Evolutionary conservation across 1,284 basidiomycete genomes (phyloP).

Genomic region (Sporisorium exsertum): DNA sequence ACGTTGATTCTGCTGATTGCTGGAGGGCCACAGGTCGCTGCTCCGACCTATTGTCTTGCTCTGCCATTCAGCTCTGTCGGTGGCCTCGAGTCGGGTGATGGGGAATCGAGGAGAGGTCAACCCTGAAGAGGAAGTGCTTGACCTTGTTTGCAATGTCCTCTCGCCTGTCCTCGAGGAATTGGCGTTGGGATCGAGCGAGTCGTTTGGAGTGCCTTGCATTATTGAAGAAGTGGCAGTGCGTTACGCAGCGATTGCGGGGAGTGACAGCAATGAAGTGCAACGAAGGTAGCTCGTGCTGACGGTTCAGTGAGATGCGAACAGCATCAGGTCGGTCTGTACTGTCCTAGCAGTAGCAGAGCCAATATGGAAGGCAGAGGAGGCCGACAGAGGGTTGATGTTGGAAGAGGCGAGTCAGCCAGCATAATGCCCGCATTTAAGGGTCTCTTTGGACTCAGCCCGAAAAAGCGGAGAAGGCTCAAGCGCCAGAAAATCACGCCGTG

Average conservation of each 20-base stretch:
- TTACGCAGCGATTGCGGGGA: neutral
- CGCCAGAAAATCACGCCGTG: neutral
- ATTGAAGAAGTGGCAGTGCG: neutral
- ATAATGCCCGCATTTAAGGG: constrained; percentile 10
- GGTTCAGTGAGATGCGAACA: neutral
- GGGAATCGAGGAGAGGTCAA: constrained; percentile 27
- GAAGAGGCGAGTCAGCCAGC: neutral
- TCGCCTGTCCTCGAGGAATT: neutral
- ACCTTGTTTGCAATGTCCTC: neutral
- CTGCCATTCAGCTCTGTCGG: constrained; percentile 28
- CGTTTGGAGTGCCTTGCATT: constrained; percentile 12
- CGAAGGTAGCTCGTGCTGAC: neutral
- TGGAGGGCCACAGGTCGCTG: neutral
- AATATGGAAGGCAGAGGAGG: neutral
- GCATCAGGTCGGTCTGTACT: neutral
- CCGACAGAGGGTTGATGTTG: neutral
- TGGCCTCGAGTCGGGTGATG: constrained; percentile 19
- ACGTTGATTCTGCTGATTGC: neutral
- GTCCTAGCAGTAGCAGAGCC: neutral
- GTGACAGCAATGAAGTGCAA: neutral
- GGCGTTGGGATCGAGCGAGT: neutral
- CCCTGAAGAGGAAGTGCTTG: constrained; percentile 1
- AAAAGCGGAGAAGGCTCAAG: constrained; percentile 1
- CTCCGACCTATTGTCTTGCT: constrained; percentile 16
- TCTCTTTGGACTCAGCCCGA: constrained; percentile 2